Conservation (phyloP, 306 rosid genomes). For the Canavalia gladiata region DNA sequence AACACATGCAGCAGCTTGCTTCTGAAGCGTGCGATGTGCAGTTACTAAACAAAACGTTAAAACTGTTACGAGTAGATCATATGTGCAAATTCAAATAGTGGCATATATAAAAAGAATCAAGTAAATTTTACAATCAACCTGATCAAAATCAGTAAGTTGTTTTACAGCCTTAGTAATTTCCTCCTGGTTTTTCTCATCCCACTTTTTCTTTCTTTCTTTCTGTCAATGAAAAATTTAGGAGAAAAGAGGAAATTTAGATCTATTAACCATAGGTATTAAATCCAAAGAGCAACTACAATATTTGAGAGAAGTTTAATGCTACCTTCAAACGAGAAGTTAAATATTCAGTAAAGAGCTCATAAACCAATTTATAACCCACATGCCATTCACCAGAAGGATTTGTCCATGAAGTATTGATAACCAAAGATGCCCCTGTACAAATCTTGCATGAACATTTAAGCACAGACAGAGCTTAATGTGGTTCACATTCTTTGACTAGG, state of each 20-base stretch:
- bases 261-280: conserved; percentile 31
- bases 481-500: conserved; percentile 31
- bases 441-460: conserved; percentile 45
- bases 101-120: conserved; percentile 36
- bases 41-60: conserved; percentile 35
- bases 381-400: conserved; percentile 98
- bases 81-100: conserved; percentile 12
- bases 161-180: conserved; percentile 83
- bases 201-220: conserved; percentile 88
- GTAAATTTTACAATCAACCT: conserved; percentile 64
- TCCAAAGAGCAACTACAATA: conserved; percentile 27
- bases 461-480: conserved; percentile 42
- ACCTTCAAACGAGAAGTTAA: conserved; percentile 94
- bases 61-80: neutral
- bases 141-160: conserved; percentile 84
- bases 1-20: conserved; percentile 45
- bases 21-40: conserved; percentile 7
- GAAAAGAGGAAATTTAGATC: conserved; percentile 27
- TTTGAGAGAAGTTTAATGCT: conserved; percentile 42
- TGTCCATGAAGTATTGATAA: conserved; percentile 80
- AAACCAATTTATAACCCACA: conserved; percentile 88
- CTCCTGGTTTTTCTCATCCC: conserved; percentile 92
- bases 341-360: conserved; percentile 78
- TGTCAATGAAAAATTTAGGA: conserved; percentile 51
- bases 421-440: conserved; percentile 76